Percentiles rank a stretch among this genome's conserved stretches.
Evolutionary conservation across 2,329 filamentous ascomycete genomes (phyloP).

Genomic region (Fusarium humuli): DNA sequence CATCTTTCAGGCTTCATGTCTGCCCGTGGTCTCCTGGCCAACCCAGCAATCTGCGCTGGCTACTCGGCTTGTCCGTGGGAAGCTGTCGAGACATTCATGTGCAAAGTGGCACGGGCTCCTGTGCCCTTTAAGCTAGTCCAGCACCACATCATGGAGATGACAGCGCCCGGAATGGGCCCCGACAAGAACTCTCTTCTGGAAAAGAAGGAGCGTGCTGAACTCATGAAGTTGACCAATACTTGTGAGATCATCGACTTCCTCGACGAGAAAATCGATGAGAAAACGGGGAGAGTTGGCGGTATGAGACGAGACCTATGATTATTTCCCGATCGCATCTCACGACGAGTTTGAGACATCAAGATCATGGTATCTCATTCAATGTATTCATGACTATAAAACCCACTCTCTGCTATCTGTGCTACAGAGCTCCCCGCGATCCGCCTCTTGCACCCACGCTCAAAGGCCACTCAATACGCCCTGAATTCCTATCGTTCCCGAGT

Average conservation of each 20-base stretch:
- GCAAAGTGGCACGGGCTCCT: constrained; percentile 65
- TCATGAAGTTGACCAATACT: constrained; percentile 65
- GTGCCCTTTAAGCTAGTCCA: constrained; percentile 72
- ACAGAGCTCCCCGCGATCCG: constrained; percentile 16
- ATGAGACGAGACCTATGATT: constrained; percentile 51
- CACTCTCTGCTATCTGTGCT: constrained; percentile 15
- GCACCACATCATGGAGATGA: constrained; percentile 77
- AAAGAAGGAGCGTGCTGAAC: constrained; percentile 65
- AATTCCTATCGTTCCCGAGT: constrained; percentile 82
- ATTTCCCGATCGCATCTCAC: not conserved
- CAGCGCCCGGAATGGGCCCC: constrained; percentile 65
- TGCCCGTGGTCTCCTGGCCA: constrained; percentile 73
- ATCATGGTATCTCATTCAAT: constrained; percentile 44
- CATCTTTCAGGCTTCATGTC: constrained; percentile 75
- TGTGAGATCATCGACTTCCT: constrained; percentile 71
- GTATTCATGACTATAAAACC: constrained; percentile 33
- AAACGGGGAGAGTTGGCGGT: constrained; percentile 49
- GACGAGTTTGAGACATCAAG: not conserved
- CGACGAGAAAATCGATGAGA: constrained; percentile 60
- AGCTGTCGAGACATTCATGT: constrained; percentile 72
- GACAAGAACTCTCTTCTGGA: constrained; percentile 65
- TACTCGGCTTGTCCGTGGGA: constrained; percentile 69
- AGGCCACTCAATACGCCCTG: constrained; percentile 82
- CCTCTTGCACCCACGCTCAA: constrained; percentile 31
- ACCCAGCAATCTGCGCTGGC: constrained; percentile 74